Percentiles rank a stretch among this genome's conserved stretches.
These are phyloP conservation scores for Achaetomium macrosporum DNA, from an alignment of 2,329 filamentous ascomycete species.

Conservation along the genomic window DNA sequence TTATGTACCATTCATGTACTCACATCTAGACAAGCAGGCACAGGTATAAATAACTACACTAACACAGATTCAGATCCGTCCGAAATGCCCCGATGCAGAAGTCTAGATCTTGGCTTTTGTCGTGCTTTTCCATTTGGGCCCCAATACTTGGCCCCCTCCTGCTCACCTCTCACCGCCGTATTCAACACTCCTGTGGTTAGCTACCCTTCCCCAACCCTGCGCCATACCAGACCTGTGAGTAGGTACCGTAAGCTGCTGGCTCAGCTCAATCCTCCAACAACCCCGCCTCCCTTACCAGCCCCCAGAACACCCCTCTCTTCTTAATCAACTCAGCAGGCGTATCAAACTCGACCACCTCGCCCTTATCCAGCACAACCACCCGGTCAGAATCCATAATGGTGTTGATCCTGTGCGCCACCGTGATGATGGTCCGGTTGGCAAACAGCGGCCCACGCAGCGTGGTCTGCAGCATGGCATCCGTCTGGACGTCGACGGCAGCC, in stretches of 20 bases:
- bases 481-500: conserved; percentile 64
- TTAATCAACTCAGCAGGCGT: conserved; percentile 72
- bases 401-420: conserved; percentile 96
- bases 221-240: not conserved
- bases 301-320: conserved; percentile 74
- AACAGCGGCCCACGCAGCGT: conserved; percentile 65
- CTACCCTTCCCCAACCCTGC: too few species aligned
- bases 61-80: too few species aligned
- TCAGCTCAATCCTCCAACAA: conserved; percentile 40
- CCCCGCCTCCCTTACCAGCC: conserved; percentile 86
- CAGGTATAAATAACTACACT: too few species aligned
- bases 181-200: too few species aligned
- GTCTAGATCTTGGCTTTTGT: too few species aligned
- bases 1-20: too few species aligned
- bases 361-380: conserved; percentile 88
- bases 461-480: conserved; percentile 59
- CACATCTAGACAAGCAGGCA: too few species aligned
- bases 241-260: not conserved
- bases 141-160: too few species aligned
- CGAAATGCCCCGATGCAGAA: too few species aligned
- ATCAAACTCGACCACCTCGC: conserved; percentile 88
- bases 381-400: conserved; percentile 87
- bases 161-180: too few species aligned
- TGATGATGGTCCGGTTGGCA: conserved; percentile 91
- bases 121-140: too few species aligned